Base-by-base conservation (phyloP, 148 eudicot species). In the Polygonum maritimum region DNA sequence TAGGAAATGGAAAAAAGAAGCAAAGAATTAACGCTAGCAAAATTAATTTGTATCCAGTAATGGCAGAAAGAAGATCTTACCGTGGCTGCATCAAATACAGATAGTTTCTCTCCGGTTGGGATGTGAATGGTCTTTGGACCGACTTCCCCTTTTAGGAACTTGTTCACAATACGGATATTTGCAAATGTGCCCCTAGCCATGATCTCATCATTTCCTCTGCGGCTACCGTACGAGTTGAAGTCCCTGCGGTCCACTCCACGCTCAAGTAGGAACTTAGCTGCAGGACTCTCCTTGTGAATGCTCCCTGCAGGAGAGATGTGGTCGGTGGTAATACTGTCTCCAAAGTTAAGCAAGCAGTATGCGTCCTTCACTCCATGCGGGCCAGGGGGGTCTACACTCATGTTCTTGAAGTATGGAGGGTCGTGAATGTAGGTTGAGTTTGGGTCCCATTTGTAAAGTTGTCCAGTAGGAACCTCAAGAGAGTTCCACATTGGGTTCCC, bases 151-250 rank as follows among this genome's bases (percentile, higher is more conserved):
- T 84, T 86, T 85, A 94, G 82, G 67, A 90, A 83, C 84, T 94
- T 94, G 89, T 94, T 94, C 49, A 94, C 94, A 48, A 91, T 84
- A 2, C 98, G 90, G 76, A 94, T 94, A 77, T 94, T 94, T 36
- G 98, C 98, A 81, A 94, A 94, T 62, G 98, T 94, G 40, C 97
- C 98, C 82, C 98, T 91, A 26, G 94, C 90, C 98, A 94, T 94
- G 76, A 94, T 84, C 77, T 94, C 97, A 62, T 94, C 98, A 75
- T 94, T 94, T 54, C 98, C 98, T 85, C 98, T 90, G 9, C 98
- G 94, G 74, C 97, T 91, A 78, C 98, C 98, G 76, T 94, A 94
- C n/a, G 98, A 94, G 79, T 94, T 91, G 83, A 94, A 94, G 79
- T 94, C 89, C 83, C 36, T 91, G 77, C 93, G 91, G 41, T 91